phyloP scores from a whole-genome alignment of 169 alveolate genomes.

The Perkinsus marinus region DNA sequence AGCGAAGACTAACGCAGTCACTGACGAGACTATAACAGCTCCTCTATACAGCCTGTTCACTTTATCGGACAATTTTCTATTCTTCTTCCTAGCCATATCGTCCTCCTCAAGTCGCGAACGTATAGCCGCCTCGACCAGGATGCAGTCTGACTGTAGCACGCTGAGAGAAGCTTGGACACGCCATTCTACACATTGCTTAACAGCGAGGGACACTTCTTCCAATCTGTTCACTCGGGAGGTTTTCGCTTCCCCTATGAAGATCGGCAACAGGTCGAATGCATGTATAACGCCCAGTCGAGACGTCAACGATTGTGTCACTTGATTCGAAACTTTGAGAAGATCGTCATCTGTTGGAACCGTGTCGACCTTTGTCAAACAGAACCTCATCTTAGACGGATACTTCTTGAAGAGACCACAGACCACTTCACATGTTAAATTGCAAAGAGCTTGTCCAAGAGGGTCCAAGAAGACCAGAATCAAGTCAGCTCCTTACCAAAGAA shows the following conservation, averaged over 20 bases:
- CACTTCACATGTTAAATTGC: constrained; percentile 38
- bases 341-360: constrained; percentile 40
- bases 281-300: background rate
- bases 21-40: background rate
- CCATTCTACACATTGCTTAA: background rate
- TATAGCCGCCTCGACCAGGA: background rate
- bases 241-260: background rate
- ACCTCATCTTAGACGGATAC: constrained; percentile 27
- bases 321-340: constrained; percentile 30
- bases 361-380: constrained; percentile 40
- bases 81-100: background rate
- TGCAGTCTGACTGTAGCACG: background rate
- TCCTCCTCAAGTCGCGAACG: background rate
- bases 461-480: constrained; percentile 47
- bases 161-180: background rate
- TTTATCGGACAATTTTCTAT: background rate
- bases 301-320: constrained; percentile 27
- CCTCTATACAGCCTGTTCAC: background rate
- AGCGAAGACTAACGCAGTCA: background rate
- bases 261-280: background rate
- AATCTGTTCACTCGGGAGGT: background rate
- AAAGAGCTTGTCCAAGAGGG: constrained; percentile 47
- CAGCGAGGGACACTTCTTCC: background rate
- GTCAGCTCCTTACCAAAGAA: constrained; percentile 40
- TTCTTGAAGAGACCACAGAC: constrained; percentile 29